phyloP scores from a whole-genome alignment of 148 eudicot genomes.

The Silene uniflora region DNA sequence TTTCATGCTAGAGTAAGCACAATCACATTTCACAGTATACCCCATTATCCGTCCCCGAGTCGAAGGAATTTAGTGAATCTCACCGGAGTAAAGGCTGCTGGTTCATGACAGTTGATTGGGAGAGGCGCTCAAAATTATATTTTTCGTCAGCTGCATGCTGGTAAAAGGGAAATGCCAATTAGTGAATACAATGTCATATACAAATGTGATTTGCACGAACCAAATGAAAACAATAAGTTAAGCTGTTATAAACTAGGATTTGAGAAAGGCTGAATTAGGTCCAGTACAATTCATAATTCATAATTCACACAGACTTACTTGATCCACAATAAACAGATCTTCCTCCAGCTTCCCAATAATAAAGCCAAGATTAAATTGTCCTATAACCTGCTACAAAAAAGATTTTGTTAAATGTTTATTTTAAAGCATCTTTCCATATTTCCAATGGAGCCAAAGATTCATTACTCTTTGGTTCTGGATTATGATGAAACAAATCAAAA shows the following conservation, averaged over 20 bases:
- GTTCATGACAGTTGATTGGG: constrained; percentile 73
- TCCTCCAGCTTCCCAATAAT: constrained; percentile 82
- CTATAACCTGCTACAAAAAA: constrained; percentile 52
- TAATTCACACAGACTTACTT: constrained; percentile 40
- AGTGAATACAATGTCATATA: neutral
- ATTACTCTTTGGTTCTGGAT: too few relatives aligned
- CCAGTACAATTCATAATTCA: neutral
- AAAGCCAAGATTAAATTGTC: constrained; percentile 96
- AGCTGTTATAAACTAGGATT: neutral
- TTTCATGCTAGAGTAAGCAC: constrained; percentile 3
- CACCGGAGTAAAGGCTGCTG: constrained; percentile 92
- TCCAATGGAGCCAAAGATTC: too few relatives aligned
- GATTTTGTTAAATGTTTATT: neutral
- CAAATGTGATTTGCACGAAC: neutral
- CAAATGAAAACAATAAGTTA: neutral
- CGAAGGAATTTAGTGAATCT: neutral
- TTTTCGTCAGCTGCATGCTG: constrained; percentile 99
- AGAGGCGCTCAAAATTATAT: constrained; percentile 81
- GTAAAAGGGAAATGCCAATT: constrained; percentile 12
- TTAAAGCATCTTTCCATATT: neutral
- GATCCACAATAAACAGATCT: constrained; percentile 94
- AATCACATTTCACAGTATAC: neutral
- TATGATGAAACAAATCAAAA: too few relatives aligned
- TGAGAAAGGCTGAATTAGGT: constrained; percentile 7
- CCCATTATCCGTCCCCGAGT: neutral